Evolutionary conservation across 306 rosid genomes (phyloP).

Genomic region (Cucurbita ficifolia): DNA sequence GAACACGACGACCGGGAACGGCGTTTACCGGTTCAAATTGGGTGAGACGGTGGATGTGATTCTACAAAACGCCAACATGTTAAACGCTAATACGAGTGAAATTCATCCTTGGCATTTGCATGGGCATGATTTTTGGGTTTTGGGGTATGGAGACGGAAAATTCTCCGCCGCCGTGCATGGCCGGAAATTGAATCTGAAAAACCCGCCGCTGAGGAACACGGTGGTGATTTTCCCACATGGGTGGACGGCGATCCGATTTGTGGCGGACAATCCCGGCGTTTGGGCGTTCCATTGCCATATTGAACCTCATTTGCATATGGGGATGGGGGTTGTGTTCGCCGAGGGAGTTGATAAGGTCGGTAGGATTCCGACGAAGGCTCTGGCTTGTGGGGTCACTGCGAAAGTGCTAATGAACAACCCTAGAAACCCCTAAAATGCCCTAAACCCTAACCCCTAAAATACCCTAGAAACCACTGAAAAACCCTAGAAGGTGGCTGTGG

Average conservation of each 20-base stretch:
- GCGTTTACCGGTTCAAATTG: slow-evolving; percentile 30
- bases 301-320: slow-evolving; percentile 88
- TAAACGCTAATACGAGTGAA: slow-evolving; percentile 30
- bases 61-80: slow-evolving; percentile 48
- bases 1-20: slow-evolving; percentile 24
- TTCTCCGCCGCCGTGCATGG: slow-evolving; percentile 20
- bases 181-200: slow-evolving; percentile 33
- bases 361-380: slow-evolving; percentile 25
- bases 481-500: background rate
- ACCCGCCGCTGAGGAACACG: slow-evolving; percentile 59
- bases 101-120: slow-evolving; percentile 91
- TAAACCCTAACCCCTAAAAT: background rate
- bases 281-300: slow-evolving; percentile 94
- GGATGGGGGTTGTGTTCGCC: slow-evolving; percentile 73
- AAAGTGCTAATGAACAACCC: background rate
- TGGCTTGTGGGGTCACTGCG: slow-evolving; percentile 43
- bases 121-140: slow-evolving; percentile 84
- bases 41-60: slow-evolving; percentile 40
- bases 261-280: slow-evolving; percentile 74
- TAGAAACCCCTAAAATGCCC: background rate
- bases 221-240: slow-evolving; percentile 58
- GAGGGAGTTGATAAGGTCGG: slow-evolving; percentile 29
- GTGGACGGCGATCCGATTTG: slow-evolving; percentile 67
- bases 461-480: background rate
- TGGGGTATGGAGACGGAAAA: slow-evolving; percentile 75